Percentiles rank a stretch among this genome's conserved stretches.
Conservation (phyloP, 139 green algal species). For the Astrephomene gubernaculifera region DNA sequence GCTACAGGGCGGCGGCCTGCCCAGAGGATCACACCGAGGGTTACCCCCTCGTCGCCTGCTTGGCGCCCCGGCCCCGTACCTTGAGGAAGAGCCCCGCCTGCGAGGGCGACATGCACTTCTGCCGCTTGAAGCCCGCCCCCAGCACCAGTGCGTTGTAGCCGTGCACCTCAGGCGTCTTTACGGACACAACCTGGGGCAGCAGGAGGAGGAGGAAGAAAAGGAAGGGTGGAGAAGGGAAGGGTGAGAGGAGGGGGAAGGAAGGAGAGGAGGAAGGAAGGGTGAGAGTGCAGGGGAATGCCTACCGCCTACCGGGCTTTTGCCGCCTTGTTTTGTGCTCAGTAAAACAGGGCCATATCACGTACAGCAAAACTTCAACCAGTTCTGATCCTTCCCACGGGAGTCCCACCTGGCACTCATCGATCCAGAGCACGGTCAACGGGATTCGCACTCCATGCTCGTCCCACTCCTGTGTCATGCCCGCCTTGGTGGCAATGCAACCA, state of each 20-base stretch:
- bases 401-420: constrained; percentile 94
- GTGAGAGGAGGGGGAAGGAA: background rate
- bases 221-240: background rate
- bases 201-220: background rate
- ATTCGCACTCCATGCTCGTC: constrained; percentile 88
- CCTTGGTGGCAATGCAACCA: constrained; percentile 93
- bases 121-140: constrained; percentile 75
- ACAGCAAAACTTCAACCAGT: too few species aligned
- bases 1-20: too few species aligned
- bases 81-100: constrained; percentile 52
- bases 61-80: background rate
- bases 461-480: constrained; percentile 98
- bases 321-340: too few species aligned
- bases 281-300: too few species aligned
- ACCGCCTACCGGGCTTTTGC: too few species aligned
- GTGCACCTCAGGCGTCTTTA: constrained; percentile 80
- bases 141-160: constrained; percentile 89
- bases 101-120: constrained; percentile 75
- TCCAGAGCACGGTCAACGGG: constrained; percentile 96
- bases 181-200: constrained; percentile 83
- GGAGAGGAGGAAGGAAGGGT: too few species aligned
- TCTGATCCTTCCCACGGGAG: too few species aligned
- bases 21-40: too few species aligned
- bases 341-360: too few species aligned
- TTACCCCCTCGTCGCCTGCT: too few species aligned